Evolutionary conservation across 768 basidiomycete species (phyloP).

Genomic region (Rhizopogon vesiculosus): DNA sequence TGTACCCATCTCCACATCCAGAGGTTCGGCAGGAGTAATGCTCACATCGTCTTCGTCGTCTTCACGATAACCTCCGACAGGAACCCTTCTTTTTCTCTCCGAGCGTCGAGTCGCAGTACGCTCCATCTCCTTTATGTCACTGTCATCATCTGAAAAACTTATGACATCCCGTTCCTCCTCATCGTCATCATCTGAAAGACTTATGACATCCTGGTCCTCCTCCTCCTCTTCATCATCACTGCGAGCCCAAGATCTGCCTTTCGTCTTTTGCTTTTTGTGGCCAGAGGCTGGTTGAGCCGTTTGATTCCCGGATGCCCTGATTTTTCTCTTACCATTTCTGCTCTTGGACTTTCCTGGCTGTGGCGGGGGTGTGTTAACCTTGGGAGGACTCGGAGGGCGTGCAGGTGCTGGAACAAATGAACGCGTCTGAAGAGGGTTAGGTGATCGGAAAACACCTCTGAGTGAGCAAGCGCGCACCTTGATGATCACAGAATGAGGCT

Average conservation of each 20-base stretch:
- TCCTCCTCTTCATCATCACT: conserved; percentile 21
- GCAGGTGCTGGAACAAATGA: conserved; percentile 31
- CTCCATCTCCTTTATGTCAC: neutral
- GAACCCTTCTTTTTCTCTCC: conserved; percentile 24
- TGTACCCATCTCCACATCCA: conserved; percentile 15
- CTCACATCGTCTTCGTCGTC: conserved; percentile 15
- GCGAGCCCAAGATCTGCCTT: conserved; percentile 27
- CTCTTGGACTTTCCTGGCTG: conserved; percentile 13
- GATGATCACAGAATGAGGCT: conserved; percentile 74
- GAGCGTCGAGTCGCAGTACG: conserved; percentile 22
- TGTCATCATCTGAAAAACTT: conserved; percentile 3
- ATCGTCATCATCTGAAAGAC: conserved; percentile 9
- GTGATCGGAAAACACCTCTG: neutral
- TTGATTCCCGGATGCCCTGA: conserved; percentile 6
- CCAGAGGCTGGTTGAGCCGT: conserved; percentile 2
- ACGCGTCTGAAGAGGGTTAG: conserved; percentile 31
- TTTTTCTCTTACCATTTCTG: conserved; percentile 19
- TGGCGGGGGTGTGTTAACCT: conserved; percentile 1
- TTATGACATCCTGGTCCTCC: conserved; percentile 16
- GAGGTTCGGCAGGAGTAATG: neutral
- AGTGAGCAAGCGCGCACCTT: conserved; percentile 52
- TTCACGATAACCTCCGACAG: conserved; percentile 22
- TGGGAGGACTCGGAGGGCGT: neutral
- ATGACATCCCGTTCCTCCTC: conserved; percentile 17
- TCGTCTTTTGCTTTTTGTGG: conserved; percentile 35